Conservation (phyloP, 345 rosid species). For the Erodium maritimum region DNA sequence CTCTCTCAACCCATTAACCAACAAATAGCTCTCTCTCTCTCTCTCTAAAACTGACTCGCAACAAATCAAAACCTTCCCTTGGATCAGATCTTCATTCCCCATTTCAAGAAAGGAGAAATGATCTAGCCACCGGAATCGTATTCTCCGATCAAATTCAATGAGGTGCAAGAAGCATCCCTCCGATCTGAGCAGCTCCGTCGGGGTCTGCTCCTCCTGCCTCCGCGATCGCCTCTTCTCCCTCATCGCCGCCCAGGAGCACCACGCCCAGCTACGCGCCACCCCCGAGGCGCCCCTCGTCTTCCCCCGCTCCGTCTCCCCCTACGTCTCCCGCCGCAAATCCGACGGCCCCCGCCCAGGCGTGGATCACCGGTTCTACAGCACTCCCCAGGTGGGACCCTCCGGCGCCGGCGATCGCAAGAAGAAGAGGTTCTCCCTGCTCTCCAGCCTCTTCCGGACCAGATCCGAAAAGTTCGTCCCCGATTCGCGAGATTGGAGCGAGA, state of each 20-base stretch:
- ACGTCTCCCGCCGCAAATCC: slow-evolving; percentile 56
- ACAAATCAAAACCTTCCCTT: too few relatives aligned
- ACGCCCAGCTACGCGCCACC: slow-evolving; percentile 10
- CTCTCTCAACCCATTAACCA: too few relatives aligned
- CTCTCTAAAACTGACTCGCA: too few relatives aligned
- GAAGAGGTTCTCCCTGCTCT: slow-evolving; percentile 36
- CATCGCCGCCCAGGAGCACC: slow-evolving; percentile 38
- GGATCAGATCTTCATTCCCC: too few relatives aligned
- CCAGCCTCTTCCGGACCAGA: slow-evolving; percentile 52
- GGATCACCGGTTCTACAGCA: slow-evolving; percentile 38
- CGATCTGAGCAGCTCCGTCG: slow-evolving; percentile 58
- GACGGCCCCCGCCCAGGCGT: slow-evolving; percentile 17
- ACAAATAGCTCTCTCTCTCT: too few relatives aligned
- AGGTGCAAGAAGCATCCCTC: slow-evolving; percentile 62
- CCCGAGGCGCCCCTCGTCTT: slow-evolving; percentile 3
- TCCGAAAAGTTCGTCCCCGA: slow-evolving; percentile 43
- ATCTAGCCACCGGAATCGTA: too few relatives aligned
- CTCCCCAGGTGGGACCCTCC: slow-evolving; percentile 53
- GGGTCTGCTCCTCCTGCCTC: slow-evolving; percentile 93
- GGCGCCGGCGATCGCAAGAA: slow-evolving; percentile 17
- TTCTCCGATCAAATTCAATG: slow-evolving; percentile 22
- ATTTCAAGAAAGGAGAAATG: too few relatives aligned
- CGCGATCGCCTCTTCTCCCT: slow-evolving; percentile 53
- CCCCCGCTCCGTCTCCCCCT: slow-evolving; percentile 82
- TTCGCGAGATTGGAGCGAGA: slow-evolving; percentile 7